Base-by-base conservation (phyloP, 805 yeast genomes). In the Suhomyces emberorum region DNA sequence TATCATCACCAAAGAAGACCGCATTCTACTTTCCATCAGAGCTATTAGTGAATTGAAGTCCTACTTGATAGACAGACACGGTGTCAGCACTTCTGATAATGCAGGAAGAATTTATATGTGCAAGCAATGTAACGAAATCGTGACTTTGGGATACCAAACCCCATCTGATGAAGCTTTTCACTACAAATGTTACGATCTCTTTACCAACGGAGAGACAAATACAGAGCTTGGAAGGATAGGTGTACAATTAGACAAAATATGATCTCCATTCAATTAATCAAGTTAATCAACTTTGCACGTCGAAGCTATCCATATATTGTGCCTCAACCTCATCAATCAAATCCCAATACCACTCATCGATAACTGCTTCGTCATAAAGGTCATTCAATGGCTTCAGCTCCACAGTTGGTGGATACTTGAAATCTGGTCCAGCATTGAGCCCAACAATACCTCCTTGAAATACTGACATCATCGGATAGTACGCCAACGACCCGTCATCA, bases 401-500 rank as follows among this genome's bases (percentile, higher is more conserved):
- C 6, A 46, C 52, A 0, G 49, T 52, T 1, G 81, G 76, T 10
- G 63, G 59, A 35, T 49, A 68, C 42, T 69, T 66, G 47, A 88
- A 74, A 9, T 78, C 68, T 0, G 87, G 83, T 0, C 88, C 84
- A 2, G 87, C 70, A 44, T 84, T 79, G 38, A 91, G 57, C 41
- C 74, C 66, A 4, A 86, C 95, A 7, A 74, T 64, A 0, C 98
- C 98, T 2, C 83, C 83, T 46, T 77, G 78, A 54, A 77, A 93
- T 17, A 83, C 84, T 37, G 95, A 84, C 22, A 87, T 70, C 65
- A 88, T 86, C 1, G 98, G 98, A 60, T 81, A 93, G 55, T 93
- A 93, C 0, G 98, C 98, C 37, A 88, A 61, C 28, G 77, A 65
- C 0, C 95, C 95, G 54, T 93, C 96, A 55, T 93, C 95, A 49